These are phyloP conservation scores for Cyberlindnera veronae DNA, from an alignment of 805 yeast species.

Conservation along the genomic window DNA sequence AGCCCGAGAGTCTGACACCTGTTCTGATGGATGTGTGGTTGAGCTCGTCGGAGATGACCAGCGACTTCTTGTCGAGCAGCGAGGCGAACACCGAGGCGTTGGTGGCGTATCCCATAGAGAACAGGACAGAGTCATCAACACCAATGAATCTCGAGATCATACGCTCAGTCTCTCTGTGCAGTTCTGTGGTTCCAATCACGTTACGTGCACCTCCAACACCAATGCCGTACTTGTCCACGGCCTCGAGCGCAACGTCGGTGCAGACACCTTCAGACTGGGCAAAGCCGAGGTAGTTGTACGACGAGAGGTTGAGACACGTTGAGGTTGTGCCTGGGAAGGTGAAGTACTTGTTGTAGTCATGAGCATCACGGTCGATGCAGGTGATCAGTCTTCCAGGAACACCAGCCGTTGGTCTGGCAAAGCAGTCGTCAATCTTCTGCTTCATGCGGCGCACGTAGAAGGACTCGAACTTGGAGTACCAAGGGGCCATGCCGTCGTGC, in stretches of 20 bases:
- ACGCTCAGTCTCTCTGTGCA: constrained; percentile 71
- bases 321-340: constrained; percentile 72
- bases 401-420: constrained; percentile 93
- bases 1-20: constrained; percentile 91
- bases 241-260: constrained; percentile 68
- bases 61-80: constrained; percentile 79
- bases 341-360: constrained; percentile 60
- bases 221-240: constrained; percentile 69
- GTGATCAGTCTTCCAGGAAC: constrained; percentile 92
- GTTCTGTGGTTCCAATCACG: constrained; percentile 68
- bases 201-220: constrained; percentile 77
- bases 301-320: constrained; percentile 79
- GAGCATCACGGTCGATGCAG: constrained; percentile 74
- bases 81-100: constrained; percentile 85
- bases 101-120: constrained; percentile 95
- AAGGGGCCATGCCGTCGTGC: constrained; percentile 90
- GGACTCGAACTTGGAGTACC: constrained; percentile 90
- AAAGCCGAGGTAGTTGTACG: constrained; percentile 94
- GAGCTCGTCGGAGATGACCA: constrained; percentile 89
- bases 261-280: constrained; percentile 94
- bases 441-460: constrained; percentile 92
- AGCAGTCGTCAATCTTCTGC: constrained; percentile 88
- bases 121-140: constrained; percentile 80
- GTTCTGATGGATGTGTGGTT: constrained; percentile 96
- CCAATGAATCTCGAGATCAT: constrained; percentile 84